Evolutionary conservation across 2,329 filamentous ascomycete species (phyloP).

Genomic region (Alternaria brassicae): DNA sequence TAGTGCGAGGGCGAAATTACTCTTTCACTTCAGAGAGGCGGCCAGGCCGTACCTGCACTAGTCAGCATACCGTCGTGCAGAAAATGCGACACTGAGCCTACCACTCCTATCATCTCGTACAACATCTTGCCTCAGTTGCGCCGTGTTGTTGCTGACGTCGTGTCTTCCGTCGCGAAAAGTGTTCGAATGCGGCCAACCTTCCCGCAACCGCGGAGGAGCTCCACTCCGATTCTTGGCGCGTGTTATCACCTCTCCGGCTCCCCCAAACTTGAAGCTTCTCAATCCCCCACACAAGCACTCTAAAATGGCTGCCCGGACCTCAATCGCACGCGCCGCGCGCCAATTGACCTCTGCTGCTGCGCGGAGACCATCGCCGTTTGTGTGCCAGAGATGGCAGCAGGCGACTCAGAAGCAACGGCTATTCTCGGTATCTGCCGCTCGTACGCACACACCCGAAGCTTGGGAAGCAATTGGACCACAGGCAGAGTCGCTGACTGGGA

Average conservation of each 20-base stretch:
- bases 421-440: slow-evolving; percentile 49
- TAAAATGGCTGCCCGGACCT: slow-evolving; percentile 47
- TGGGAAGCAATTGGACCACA: slow-evolving; percentile 5
- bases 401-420: slow-evolving; percentile 39
- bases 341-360: slow-evolving; percentile 43
- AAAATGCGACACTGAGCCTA: slow-evolving; percentile 57
- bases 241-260: slow-evolving; percentile 5
- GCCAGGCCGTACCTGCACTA: slow-evolving; percentile 82
- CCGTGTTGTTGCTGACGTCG: slow-evolving; percentile 4
- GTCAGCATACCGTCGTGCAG: neutral
- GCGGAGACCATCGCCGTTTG: slow-evolving; percentile 33
- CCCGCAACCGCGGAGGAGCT: slow-evolving; percentile 21
- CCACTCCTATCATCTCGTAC: slow-evolving; percentile 97
- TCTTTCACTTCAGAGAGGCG: slow-evolving; percentile 93
- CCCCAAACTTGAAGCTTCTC: neutral
- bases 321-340: slow-evolving; percentile 43
- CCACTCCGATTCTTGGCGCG: slow-evolving; percentile 16
- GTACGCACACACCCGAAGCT: slow-evolving; percentile 30
- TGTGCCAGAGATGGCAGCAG: slow-evolving; percentile 36
- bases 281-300: neutral
- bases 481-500: slow-evolving; percentile 21
- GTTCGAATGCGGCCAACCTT: slow-evolving; percentile 29
- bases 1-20: slow-evolving; percentile 58
- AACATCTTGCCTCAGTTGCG: slow-evolving; percentile 67
- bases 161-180: slow-evolving; percentile 32